phyloP scores from a whole-genome alignment of 495 filamentous ascomycete species.

The Aspergillus saccharolyticus region DNA sequence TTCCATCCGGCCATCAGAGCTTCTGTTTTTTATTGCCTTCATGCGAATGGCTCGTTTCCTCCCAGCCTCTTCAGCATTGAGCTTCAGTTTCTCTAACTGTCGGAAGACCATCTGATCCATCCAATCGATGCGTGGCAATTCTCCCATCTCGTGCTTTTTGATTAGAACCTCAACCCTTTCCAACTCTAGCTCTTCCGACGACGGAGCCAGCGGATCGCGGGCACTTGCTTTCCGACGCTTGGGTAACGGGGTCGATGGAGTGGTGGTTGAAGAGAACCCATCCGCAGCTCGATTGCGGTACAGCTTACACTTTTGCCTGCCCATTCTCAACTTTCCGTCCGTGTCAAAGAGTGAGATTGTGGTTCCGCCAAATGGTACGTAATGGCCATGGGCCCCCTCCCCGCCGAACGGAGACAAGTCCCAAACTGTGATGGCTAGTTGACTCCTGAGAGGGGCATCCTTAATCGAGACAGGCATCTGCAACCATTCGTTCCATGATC shows the following conservation, averaged over 20 bases:
- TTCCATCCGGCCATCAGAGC: slow-evolving; percentile 12
- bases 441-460: slow-evolving; percentile 68
- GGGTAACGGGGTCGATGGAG: slow-evolving; percentile 57
- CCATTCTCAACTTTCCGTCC: slow-evolving; percentile 84
- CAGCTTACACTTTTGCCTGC: slow-evolving; percentile 84
- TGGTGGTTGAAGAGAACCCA: slow-evolving; percentile 73
- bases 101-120: slow-evolving; percentile 90
- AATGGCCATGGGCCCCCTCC: slow-evolving; percentile 60
- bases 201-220: slow-evolving; percentile 35
- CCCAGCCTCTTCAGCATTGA: slow-evolving; percentile 47
- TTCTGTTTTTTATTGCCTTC: slow-evolving; percentile 25
- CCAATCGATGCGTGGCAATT: slow-evolving; percentile 90
- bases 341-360: slow-evolving; percentile 86
- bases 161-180: slow-evolving; percentile 80
- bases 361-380: slow-evolving; percentile 89
- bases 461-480: slow-evolving; percentile 77
- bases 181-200: slow-evolving; percentile 65
- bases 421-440: slow-evolving; percentile 92
- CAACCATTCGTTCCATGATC: slow-evolving; percentile 96
- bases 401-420: slow-evolving; percentile 78
- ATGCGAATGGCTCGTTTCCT: slow-evolving; percentile 32
- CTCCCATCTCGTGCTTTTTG: slow-evolving; percentile 97
- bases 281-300: slow-evolving; percentile 81
- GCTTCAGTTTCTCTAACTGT: slow-evolving; percentile 69
- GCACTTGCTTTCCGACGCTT: slow-evolving; percentile 47